Percentiles rank a stretch among this genome's conserved stretches.
Conservation (phyloP, 768 basidiomycete species). For the Botryobasidium botryosum region DNA sequence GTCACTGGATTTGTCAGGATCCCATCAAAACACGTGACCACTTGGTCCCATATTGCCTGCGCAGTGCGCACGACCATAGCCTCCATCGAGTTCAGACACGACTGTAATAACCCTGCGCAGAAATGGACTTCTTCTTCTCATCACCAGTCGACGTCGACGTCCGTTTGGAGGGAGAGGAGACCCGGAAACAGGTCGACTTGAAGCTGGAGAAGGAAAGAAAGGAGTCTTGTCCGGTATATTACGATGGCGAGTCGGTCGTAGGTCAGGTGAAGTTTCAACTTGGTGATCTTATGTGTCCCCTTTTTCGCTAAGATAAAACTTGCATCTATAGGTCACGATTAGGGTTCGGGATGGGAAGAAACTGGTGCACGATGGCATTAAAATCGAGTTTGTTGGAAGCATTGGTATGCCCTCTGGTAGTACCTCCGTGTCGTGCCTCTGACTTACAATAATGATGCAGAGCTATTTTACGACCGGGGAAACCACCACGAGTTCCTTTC, state of each 20-base stretch:
- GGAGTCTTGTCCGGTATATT: slow-evolving; percentile 76
- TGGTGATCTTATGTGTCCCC: slow-evolving; percentile 12
- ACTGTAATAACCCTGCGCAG: too few relatives aligned
- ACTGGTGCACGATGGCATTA: slow-evolving; percentile 87
- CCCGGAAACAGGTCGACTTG: slow-evolving; percentile 74
- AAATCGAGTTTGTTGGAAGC: slow-evolving; percentile 92
- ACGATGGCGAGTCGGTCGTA: slow-evolving; percentile 82
- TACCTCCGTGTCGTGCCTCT: not conserved
- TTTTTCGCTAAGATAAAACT: not conserved
- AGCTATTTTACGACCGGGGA: slow-evolving; percentile 91
- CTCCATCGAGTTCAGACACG: too few relatives aligned
- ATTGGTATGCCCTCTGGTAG: slow-evolving; percentile 44
- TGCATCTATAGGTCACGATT: slow-evolving; percentile 45
- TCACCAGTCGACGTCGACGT: slow-evolving; percentile 85
- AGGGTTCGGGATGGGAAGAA: slow-evolving; percentile 91
- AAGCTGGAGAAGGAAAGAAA: slow-evolving; percentile 80
- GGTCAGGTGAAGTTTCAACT: slow-evolving; percentile 46
- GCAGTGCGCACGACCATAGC: too few relatives aligned
- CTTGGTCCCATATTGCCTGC: too few relatives aligned
- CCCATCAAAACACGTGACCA: too few relatives aligned
- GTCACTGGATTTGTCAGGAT: too few relatives aligned
- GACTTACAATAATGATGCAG: slow-evolving; percentile 20
- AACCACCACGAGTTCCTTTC: slow-evolving; percentile 98
- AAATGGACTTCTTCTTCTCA: slow-evolving; percentile 69
- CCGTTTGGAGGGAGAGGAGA: slow-evolving; percentile 72